phyloP scores from a whole-genome alignment of 768 basidiomycete genomes.

The Trametes meyenii region DNA sequence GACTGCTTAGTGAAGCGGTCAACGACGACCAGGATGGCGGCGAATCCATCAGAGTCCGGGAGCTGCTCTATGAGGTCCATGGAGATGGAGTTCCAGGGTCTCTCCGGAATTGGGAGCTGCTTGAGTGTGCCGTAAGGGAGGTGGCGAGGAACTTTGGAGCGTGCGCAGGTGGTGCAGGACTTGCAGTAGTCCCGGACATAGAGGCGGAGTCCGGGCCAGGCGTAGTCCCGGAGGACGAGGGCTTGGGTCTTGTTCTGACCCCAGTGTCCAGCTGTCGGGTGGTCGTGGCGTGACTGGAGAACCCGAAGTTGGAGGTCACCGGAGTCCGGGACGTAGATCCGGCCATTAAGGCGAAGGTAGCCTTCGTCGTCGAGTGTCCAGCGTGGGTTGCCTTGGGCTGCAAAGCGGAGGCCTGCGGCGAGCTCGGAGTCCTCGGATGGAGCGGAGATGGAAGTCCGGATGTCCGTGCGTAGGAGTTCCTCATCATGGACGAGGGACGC shows the following conservation, averaged over 20 bases:
- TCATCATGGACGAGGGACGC: conserved; percentile 25
- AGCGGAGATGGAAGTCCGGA: conserved; percentile 8
- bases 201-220: conserved; percentile 31
- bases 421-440: not conserved
- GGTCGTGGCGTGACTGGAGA: conserved; percentile 33
- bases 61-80: conserved; percentile 33
- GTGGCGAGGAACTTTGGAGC: conserved; percentile 26
- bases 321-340: conserved; percentile 28
- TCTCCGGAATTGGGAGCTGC: not conserved
- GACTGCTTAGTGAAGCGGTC: conserved; percentile 32
- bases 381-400: conserved; percentile 2
- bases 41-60: conserved; percentile 21
- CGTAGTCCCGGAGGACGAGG: conserved; percentile 31
- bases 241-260: conserved; percentile 29
- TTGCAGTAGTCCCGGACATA: conserved; percentile 34
- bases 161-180: conserved; percentile 32
- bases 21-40: conserved; percentile 24
- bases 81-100: conserved; percentile 34
- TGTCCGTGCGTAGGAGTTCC: conserved; percentile 26
- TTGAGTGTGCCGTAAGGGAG: conserved; percentile 26
- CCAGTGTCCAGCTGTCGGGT: conserved; percentile 34
- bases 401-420: not conserved
- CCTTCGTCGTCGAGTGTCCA: conserved; percentile 5
- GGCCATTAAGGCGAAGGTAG: conserved; percentile 17
- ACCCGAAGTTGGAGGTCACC: conserved; percentile 28